Conservation (phyloP, 352 stramenopile genomes). For the Aphanomyces stellatus region DNA sequence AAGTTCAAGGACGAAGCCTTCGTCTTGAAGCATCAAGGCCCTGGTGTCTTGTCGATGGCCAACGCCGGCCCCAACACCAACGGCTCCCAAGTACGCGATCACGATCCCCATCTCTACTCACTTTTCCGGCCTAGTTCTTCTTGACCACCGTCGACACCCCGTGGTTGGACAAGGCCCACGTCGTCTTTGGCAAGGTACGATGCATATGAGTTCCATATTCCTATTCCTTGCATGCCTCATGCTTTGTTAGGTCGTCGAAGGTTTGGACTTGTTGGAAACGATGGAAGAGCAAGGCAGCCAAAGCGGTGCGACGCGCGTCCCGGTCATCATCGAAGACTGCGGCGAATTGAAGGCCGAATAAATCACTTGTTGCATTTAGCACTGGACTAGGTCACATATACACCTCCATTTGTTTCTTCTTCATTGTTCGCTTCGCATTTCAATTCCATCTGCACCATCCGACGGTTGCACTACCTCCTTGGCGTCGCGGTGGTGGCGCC, state of each 20-base stretch:
- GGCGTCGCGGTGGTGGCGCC: no score
- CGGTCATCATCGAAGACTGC: slow-evolving; percentile 94
- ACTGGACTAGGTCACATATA: not conserved
- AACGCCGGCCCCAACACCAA: slow-evolving; percentile 97
- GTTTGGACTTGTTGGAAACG: slow-evolving; percentile 92
- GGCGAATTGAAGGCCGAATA: slow-evolving; percentile 85
- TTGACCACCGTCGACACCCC: slow-evolving; percentile 89
- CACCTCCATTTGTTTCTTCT: not conserved
- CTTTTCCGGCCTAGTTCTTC: slow-evolving; percentile 90
- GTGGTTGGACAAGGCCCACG: slow-evolving; percentile 83
- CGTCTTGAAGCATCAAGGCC: slow-evolving; percentile 83
- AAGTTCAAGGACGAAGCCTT: slow-evolving; percentile 97
- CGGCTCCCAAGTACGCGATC: slow-evolving; percentile 61
- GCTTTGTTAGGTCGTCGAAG: slow-evolving; percentile 63
- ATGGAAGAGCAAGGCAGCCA: slow-evolving; percentile 93
- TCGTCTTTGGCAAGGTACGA: slow-evolving; percentile 90
- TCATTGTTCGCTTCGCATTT: not conserved
- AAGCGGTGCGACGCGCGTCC: slow-evolving; percentile 71
- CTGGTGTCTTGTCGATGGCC: slow-evolving; percentile 92
- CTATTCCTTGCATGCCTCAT: not conserved
- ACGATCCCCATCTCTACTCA: slow-evolving; percentile 19
- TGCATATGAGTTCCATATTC: not conserved
- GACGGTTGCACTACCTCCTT: no score
- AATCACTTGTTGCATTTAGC: not conserved
- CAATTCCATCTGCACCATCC: no score